Base-by-base conservation (phyloP, 1,139 yeast genomes). In the Komagataea norvegica region DNA sequence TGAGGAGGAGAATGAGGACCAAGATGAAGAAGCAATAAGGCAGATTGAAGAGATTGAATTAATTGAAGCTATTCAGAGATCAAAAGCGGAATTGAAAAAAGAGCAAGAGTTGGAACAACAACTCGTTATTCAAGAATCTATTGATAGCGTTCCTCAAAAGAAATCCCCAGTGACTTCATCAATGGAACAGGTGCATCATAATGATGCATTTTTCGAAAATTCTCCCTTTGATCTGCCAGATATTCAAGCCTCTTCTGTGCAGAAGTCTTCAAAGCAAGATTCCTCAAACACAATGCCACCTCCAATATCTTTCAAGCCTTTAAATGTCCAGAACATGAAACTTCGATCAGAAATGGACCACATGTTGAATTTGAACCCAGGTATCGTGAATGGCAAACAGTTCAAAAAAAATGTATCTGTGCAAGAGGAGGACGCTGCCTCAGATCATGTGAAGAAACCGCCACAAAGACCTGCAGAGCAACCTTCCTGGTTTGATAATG, bases 31-130 rank as follows among this genome's bases (percentile, higher is more conserved):
- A n/a, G 32, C 32, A 8, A 8, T 42, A 8, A 34, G 33, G 10
- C 31, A 43, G 11, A 40, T 59, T 10, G 60, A 60, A 27, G 68
- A 66, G 31, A 49, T 53, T 5, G 75, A 74, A 29, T 46, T 73
- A 38, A 60, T 61, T 44, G 62, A 57, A 39, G 79, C 79, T 1
- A 63, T 74, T 21, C 70, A 69, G 40, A 58, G 56, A 29, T 73
- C 80, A 0, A 70, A 68, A 41, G 48, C 51, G 29, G 76, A 70
- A 16, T 55, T 49, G 10, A 42, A 36, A n/a, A 40, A 43, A 28
- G 48, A 41, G 23, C 4, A 43, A 29, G 41, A 37, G 36, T 25
- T 20, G 14, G 47, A 47, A 20, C 35, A 25, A 8, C 21, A 39
- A 13, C 9, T 37, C 10, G 19, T 16, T 5, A 14, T 31, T 13